Percentiles rank a stretch among this genome's conserved stretches.
Conservation (phyloP, 2,329 filamentous ascomycete genomes). For the Helicocarpus griseus region DNA sequence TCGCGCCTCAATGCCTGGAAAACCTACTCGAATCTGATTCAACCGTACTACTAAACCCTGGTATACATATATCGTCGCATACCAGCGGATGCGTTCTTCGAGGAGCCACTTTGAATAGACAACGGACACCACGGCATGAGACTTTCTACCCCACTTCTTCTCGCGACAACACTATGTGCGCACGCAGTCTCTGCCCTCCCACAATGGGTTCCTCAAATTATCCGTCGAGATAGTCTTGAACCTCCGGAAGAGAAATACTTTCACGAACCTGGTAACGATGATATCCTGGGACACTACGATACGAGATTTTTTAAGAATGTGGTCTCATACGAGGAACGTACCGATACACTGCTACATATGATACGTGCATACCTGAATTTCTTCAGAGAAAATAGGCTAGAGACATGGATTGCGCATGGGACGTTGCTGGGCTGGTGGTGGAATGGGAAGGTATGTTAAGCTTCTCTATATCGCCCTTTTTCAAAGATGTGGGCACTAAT, state of each 20-base stretch:
- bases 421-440: conserved; percentile 84
- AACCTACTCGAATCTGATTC: too few relatives aligned
- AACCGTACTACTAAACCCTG: too few relatives aligned
- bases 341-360: conserved; percentile 57
- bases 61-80: background rate
- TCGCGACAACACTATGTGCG: background rate
- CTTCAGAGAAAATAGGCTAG: conserved; percentile 54
- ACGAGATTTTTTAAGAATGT: conserved; percentile 55
- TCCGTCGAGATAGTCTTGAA: background rate
- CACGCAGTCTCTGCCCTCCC: background rate
- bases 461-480: conserved; percentile 10
- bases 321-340: conserved; percentile 57
- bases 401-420: conserved; percentile 82
- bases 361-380: conserved; percentile 64
- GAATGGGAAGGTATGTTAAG: conserved; percentile 51
- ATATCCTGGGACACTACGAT: conserved; percentile 64
- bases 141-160: background rate
- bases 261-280: conserved; percentile 51
- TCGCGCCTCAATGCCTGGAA: background rate
- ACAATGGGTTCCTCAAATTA: background rate
- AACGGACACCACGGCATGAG: background rate
- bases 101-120: background rate
- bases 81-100: background rate
- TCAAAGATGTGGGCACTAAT: background rate
- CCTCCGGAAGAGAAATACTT: conserved; percentile 49